Evolutionary conservation across 1,139 yeast species (phyloP).

Genomic region (Zygoascus meyerae): DNA sequence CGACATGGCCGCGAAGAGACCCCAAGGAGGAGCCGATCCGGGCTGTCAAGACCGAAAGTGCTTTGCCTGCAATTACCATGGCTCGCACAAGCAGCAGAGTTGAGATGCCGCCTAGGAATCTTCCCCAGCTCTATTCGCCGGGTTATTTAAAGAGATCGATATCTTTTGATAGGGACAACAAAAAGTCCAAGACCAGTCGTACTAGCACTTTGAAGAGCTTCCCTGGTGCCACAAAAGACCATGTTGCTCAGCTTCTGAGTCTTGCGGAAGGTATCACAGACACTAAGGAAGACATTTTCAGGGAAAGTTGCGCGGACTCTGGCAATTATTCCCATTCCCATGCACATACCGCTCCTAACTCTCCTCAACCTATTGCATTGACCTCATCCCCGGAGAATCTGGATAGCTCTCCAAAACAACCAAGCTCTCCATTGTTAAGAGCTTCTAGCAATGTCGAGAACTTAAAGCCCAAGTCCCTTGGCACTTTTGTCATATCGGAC

Average conservation of each 20-base stretch:
- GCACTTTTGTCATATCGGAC: background rate
- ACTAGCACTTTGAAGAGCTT: too few relatives aligned
- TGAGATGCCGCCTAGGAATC: background rate
- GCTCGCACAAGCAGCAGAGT: background rate
- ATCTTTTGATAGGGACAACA: constrained; percentile 4
- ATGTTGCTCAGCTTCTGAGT: constrained; percentile 4
- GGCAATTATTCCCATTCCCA: too few relatives aligned
- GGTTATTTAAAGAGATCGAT: constrained; percentile 17
- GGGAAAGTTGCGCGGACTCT: too few relatives aligned
- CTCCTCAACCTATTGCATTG: too few relatives aligned
- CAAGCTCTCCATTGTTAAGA: background rate
- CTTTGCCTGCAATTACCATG: constrained; percentile 3
- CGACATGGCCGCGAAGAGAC: constrained; percentile 1
- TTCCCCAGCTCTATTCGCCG: constrained; percentile 18
- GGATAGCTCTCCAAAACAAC: background rate
- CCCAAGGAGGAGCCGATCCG: background rate
- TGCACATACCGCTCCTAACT: too few relatives aligned
- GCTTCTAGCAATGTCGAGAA: background rate
- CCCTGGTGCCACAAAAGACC: background rate
- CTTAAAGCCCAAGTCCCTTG: background rate
- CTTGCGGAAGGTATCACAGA: constrained; percentile 1
- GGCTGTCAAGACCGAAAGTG: constrained; percentile 6
- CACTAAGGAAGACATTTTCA: too few relatives aligned
- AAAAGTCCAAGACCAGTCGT: background rate
- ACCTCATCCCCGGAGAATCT: too few relatives aligned